These are phyloP conservation scores for Amoeboaphelidium protococcarum DNA, from an alignment of 371 early-diverging fungal species.

Conservation along the genomic window DNA sequence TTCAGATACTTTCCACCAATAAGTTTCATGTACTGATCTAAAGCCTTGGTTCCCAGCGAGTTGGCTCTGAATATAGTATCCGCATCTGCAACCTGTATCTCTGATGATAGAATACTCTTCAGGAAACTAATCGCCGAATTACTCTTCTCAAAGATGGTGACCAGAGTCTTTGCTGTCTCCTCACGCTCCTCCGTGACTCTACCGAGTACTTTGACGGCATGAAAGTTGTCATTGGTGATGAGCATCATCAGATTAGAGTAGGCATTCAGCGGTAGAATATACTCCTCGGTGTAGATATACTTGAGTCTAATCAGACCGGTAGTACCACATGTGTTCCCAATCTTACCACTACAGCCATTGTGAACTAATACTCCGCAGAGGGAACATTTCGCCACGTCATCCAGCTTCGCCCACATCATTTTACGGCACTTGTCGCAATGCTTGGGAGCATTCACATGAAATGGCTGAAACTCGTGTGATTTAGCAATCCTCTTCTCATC, in stretches of 20 bases:
- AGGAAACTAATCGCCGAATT: background rate
- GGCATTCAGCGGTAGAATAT: constrained; percentile 1
- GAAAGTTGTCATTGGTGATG: background rate
- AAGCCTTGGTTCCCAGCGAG: background rate
- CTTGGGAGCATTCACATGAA: background rate
- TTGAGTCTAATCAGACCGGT: background rate
- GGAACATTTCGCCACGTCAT: background rate
- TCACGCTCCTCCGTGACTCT: constrained; percentile 1
- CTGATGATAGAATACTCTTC: background rate
- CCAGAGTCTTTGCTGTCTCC: constrained; percentile 1
- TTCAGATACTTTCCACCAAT: background rate
- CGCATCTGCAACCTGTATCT: background rate
- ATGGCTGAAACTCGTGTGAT: background rate
- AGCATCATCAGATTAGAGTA: constrained; percentile 1
- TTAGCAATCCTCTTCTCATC: background rate
- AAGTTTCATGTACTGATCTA: constrained; percentile 1
- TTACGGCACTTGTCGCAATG: background rate
- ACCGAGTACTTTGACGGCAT: background rate
- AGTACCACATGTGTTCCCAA: background rate
- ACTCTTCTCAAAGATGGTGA: background rate
- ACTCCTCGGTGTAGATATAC: constrained; percentile 1
- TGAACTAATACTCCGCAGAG: background rate
- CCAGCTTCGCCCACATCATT: background rate
- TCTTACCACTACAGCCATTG: background rate
- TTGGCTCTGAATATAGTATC: background rate